Base-by-base conservation (phyloP, 257 asterid species). In the Vinca minor region DNA sequence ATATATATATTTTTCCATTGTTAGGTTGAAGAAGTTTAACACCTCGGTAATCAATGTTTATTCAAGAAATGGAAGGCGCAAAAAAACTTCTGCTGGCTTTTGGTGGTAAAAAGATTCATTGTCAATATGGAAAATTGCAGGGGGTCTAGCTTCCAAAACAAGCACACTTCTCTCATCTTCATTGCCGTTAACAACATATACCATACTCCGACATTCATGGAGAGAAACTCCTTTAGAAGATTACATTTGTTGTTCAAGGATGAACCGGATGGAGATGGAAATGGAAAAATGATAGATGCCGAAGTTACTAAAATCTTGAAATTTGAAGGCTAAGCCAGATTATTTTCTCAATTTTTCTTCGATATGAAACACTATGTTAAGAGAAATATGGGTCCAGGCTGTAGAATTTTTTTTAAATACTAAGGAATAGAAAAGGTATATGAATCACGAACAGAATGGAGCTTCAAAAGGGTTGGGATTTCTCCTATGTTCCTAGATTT, bases 1-100 rank as follows among this genome's bases (percentile, higher is more conserved):
- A 28, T 34, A 2, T 34, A n/a, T 6, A 12, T 46, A 45, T 23
- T 31, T 18, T 29, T 45, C 26, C 23, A 28, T 17, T 59, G 31
- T 60, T 39, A 60, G 88, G 82, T 83, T 57, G 88, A 83, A 77
- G 88, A 83, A 73, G 85, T 83, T 70, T 83, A 74, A 78, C 64
- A 45, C 47, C 48, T 18, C 52, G 14, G 31, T 32, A 11, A 7
- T 21, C 21, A n/a, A 36, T 61, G 63, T 44, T 38, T 53, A 15
- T 39, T 29, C 52, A 28, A 35, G 59, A 25, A 13, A 9, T 23
- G 20, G 32, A 17, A 50, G 35, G 53, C 28, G 23, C 11, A 23
- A 42, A 41, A 20, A 52, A 39, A 8, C 14, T 52, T 39, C 4
- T 9, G n/a, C 35, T 35, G 62, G 60, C 44, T 47, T 5, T 4